Conservation (phyloP, 2,329 filamentous ascomycete genomes). For the Cryoendolithus antarcticus region DNA sequence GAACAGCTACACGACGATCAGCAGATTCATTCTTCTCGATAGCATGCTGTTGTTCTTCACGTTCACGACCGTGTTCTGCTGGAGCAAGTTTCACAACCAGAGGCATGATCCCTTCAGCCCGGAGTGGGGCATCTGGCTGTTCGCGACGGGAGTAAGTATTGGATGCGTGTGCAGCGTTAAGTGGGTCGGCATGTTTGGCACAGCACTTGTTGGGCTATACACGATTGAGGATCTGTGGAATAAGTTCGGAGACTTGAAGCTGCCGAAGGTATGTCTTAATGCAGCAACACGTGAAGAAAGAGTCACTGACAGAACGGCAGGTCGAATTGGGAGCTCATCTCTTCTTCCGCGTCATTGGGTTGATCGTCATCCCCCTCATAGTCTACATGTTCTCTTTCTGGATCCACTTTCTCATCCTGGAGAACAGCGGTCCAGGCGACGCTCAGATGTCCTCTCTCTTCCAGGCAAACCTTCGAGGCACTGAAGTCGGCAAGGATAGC, state of each 20-base stretch:
- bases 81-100: constrained; percentile 88
- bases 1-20: constrained; percentile 98
- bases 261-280: constrained; percentile 56
- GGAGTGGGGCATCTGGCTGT: constrained; percentile 91
- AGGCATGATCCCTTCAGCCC: constrained; percentile 74
- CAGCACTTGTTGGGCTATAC: constrained; percentile 87
- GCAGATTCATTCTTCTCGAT: constrained; percentile 92
- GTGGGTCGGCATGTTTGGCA: constrained; percentile 93
- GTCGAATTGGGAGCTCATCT: constrained; percentile 63
- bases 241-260: constrained; percentile 89
- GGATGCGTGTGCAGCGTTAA: constrained; percentile 98
- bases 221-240: constrained; percentile 95
- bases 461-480: constrained; percentile 90
- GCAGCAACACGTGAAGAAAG: not conserved
- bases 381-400: constrained; percentile 96
- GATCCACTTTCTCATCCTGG: constrained; percentile 83
- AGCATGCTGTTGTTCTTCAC: constrained; percentile 98
- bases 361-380: constrained; percentile 77
- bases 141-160: constrained; percentile 87
- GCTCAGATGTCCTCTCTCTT: constrained; percentile 99
- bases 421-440: constrained; percentile 88
- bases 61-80: constrained; percentile 94
- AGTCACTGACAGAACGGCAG: constrained; percentile 25
- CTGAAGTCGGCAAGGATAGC: constrained; percentile 86
- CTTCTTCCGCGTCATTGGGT: constrained; percentile 63